phyloP scores from a whole-genome alignment of 352 stramenopile genomes.

The Phytophthora uliginosa region DNA sequence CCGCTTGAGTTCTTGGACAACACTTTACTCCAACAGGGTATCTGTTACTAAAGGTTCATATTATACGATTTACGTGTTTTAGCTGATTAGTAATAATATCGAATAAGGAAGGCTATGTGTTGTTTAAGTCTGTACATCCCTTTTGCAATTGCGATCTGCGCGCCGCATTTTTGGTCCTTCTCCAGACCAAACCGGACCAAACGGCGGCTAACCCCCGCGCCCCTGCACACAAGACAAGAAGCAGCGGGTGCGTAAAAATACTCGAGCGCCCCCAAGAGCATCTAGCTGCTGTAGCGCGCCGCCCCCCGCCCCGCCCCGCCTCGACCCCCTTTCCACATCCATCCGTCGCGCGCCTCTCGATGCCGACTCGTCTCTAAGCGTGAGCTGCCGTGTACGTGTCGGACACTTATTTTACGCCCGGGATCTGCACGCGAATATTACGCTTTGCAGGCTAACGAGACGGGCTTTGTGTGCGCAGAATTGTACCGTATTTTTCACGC shows the following conservation, averaged over 20 bases:
- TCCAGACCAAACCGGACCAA: slow-evolving; percentile 25
- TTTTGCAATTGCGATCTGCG: not conserved
- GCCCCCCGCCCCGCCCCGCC: not conserved
- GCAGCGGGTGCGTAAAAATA: slow-evolving; percentile 38
- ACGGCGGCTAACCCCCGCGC: slow-evolving; percentile 25
- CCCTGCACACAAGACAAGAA: slow-evolving; percentile 36
- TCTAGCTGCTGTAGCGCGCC: not conserved
- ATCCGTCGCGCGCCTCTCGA: slow-evolving; percentile 18
- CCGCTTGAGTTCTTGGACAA: not conserved
- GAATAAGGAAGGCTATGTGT: not conserved
- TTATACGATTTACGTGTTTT: not conserved
- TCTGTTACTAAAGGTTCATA: not conserved
- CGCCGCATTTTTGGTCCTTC: slow-evolving; percentile 16
- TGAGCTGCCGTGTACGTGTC: slow-evolving; percentile 13
- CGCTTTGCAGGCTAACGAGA: slow-evolving; percentile 9
- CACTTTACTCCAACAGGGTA: not conserved
- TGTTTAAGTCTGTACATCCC: not conserved
- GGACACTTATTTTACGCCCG: slow-evolving; percentile 11
- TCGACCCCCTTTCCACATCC: not conserved
- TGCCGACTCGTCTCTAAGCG: slow-evolving; percentile 31
- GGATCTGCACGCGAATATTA: not conserved
- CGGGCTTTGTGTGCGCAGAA: not conserved
- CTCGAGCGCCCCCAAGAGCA: not conserved
- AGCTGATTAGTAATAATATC: not conserved
- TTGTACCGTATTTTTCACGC: slow-evolving; percentile 14